These are phyloP conservation scores for Thielaviopsis populi DNA, from an alignment of 2,329 filamentous ascomycete genomes.

Conservation along the genomic window DNA sequence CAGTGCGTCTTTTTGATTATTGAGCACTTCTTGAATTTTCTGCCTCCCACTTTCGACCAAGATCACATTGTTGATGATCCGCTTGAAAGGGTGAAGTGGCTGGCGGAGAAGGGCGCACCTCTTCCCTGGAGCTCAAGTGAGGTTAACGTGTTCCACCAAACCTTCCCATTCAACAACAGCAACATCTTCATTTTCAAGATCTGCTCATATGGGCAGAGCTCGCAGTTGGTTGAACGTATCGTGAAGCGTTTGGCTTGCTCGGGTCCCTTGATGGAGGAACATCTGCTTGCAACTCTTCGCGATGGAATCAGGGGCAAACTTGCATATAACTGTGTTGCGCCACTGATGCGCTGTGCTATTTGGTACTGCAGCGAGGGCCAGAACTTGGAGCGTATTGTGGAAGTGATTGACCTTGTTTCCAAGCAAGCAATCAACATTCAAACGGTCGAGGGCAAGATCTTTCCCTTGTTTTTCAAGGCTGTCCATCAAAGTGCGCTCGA, in stretches of 20 bases:
- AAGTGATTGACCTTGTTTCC: conserved; percentile 31
- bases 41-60: conserved; percentile 27
- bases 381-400: conserved; percentile 24
- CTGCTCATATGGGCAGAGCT: conserved; percentile 45
- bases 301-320: conserved; percentile 38
- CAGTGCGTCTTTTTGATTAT: background rate
- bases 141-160: conserved; percentile 30
- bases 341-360: conserved; percentile 43
- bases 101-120: conserved; percentile 22
- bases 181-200: conserved; percentile 53
- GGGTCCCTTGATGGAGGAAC: conserved; percentile 34
- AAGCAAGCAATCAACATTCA: conserved; percentile 31
- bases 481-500: conserved; percentile 11
- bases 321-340: conserved; percentile 31
- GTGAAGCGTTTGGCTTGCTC: conserved; percentile 41
- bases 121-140: conserved; percentile 35
- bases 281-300: conserved; percentile 39
- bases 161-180: conserved; percentile 25
- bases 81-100: conserved; percentile 27
- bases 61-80: conserved; percentile 27
- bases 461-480: conserved; percentile 31
- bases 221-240: conserved; percentile 37
- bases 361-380: conserved; percentile 35
- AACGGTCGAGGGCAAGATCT: conserved; percentile 33
- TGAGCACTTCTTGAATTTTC: conserved; percentile 29